Conservation (phyloP, 2,329 filamentous ascomycete species). For the Cladosporium sp. region DNA sequence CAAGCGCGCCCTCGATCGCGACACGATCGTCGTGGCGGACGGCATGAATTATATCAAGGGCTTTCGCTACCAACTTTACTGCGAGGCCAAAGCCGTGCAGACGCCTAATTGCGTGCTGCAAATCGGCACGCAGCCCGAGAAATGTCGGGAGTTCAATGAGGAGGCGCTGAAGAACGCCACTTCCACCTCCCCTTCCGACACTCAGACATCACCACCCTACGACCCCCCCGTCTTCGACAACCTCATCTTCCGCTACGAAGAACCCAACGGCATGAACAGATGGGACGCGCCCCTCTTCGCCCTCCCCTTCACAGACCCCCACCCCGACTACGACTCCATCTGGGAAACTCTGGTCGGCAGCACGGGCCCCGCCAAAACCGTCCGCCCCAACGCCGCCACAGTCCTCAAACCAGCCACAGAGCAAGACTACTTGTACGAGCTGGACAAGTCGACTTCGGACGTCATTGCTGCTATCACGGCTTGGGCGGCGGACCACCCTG, state of each 20-base stretch:
- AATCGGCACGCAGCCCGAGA: slow-evolving; percentile 52
- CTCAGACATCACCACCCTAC: slow-evolving; percentile 34
- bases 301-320: slow-evolving; percentile 69
- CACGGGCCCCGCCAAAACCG: slow-evolving; percentile 48
- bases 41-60: slow-evolving; percentile 86
- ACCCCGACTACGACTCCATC: slow-evolving; percentile 61
- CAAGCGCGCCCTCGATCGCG: slow-evolving; percentile 66
- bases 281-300: slow-evolving; percentile 84
- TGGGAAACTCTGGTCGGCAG: slow-evolving; percentile 66
- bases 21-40: slow-evolving; percentile 75
- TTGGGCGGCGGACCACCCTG: slow-evolving; percentile 59
- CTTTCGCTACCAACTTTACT: slow-evolving; percentile 80
- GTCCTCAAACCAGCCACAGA: slow-evolving; percentile 59
- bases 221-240: slow-evolving; percentile 67
- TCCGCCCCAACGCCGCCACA: slow-evolving; percentile 72
- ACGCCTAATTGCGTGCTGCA: slow-evolving; percentile 72
- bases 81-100: slow-evolving; percentile 73
- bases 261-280: slow-evolving; percentile 76
- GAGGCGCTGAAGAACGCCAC: slow-evolving; percentile 32
- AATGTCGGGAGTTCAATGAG: slow-evolving; percentile 59
- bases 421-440: slow-evolving; percentile 70
- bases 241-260: slow-evolving; percentile 75
- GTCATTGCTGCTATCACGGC: slow-evolving; percentile 66
- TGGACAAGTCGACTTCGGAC: slow-evolving; percentile 74
- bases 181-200: slow-evolving; percentile 25